Conservation (phyloP, 2,329 filamentous ascomycete genomes). For the Bimuria novae-zelandiae region DNA sequence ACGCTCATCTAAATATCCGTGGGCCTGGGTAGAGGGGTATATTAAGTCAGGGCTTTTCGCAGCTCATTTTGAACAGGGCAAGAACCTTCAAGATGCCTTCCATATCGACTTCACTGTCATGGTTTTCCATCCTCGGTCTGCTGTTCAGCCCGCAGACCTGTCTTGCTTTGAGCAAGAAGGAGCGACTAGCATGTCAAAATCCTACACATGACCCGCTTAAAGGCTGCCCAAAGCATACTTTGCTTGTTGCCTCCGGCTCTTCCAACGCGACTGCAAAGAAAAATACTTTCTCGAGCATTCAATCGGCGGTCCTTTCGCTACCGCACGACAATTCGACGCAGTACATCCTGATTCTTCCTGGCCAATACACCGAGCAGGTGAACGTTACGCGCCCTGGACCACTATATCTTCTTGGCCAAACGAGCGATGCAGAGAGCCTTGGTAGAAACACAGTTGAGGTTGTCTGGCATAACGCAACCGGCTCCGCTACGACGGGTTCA, state of each 20-base stretch:
- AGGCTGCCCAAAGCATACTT: constrained; percentile 45
- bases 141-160: neutral
- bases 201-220: constrained; percentile 43
- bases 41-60: neutral
- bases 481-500: constrained; percentile 47
- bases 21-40: neutral
- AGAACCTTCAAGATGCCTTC: neutral
- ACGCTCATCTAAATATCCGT: constrained; percentile 6
- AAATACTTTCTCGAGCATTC: constrained; percentile 46
- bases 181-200: constrained; percentile 39
- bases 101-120: neutral
- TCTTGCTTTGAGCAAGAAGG: constrained; percentile 2
- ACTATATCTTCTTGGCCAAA: constrained; percentile 65
- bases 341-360: constrained; percentile 64
- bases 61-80: neutral
- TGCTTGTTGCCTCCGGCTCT: constrained; percentile 32
- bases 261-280: constrained; percentile 14
- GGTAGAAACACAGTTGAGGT: constrained; percentile 60
- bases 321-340: constrained; percentile 52
- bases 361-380: constrained; percentile 66
- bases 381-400: constrained; percentile 67
- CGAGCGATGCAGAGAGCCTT: constrained; percentile 54
- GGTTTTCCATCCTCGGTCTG: neutral
- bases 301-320: constrained; percentile 54
- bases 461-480: constrained; percentile 62